A percentile compares a stretch with the other conserved stretches of the same genome.
Evolutionary conservation across 1,284 basidiomycete species (phyloP).

Genomic region (Cryptococcus depauperatus): DNA sequence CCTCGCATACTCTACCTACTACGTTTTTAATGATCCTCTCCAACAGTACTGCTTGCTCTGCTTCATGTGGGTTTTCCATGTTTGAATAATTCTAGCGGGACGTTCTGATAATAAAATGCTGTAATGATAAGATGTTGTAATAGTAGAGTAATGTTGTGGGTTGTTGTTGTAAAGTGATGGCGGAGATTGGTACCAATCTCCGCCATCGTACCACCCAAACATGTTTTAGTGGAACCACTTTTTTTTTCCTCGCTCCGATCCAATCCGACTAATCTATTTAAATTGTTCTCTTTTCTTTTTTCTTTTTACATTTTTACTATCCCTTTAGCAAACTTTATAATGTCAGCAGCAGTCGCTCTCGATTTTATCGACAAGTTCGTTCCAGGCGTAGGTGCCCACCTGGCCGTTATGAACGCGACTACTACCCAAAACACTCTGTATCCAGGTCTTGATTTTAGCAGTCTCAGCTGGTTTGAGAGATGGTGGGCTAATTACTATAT

Average conservation of each 20-base stretch:
- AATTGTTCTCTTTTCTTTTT: neutral
- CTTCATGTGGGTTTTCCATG: conserved; percentile 91
- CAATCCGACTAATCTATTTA: conserved; percentile 15
- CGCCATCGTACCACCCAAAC: no score
- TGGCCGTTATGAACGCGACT: conserved; percentile 38
- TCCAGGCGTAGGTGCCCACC: conserved; percentile 34
- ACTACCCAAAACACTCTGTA: conserved; percentile 41
- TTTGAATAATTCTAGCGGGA: no score
- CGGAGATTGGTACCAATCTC: no score
- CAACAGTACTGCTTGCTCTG: conserved; percentile 77
- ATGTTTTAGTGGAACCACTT: neutral
- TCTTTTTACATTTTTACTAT: conserved; percentile 7
- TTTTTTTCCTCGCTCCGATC: conserved; percentile 6
- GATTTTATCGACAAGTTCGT: conserved; percentile 38
- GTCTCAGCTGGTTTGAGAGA: conserved; percentile 66
- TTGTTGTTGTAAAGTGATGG: no score
- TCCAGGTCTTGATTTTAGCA: conserved; percentile 52
- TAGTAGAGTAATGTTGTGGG: no score
- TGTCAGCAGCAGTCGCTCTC: conserved; percentile 28
- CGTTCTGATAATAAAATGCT: no score
- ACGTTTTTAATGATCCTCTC: conserved; percentile 85
- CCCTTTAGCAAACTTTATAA: conserved; percentile 9
- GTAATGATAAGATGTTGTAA: no score
- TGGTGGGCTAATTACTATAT: conserved; percentile 78
- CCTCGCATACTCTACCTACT: conserved; percentile 44